Percentiles rank a stretch among this genome's conserved stretches.
Evolutionary conservation across 495 filamentous ascomycete species (phyloP).

Genomic region (Tuber microsphaerosporum): DNA sequence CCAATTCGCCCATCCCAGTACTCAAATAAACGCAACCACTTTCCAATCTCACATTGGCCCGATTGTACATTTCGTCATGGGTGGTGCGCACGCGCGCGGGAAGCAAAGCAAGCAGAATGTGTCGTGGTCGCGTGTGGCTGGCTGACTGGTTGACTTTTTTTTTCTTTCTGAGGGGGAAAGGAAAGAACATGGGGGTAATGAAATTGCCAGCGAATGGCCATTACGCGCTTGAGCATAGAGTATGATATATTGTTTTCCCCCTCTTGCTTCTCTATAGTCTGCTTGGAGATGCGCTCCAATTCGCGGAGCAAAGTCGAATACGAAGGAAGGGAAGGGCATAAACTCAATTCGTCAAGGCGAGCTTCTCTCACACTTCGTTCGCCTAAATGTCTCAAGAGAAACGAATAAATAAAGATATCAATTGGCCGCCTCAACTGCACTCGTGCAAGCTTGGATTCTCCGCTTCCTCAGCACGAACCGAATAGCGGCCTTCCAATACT

Average conservation of each 20-base stretch:
- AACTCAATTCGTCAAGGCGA: background rate
- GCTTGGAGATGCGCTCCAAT: background rate
- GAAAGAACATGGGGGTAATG: background rate
- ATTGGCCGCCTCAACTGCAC: background rate
- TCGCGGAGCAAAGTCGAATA: background rate
- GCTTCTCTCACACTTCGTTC: background rate
- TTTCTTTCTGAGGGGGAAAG: background rate
- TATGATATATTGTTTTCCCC: background rate
- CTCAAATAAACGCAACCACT: background rate
- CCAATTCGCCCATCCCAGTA: background rate
- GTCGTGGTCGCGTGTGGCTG: conserved; percentile 3
- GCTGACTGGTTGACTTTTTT: background rate
- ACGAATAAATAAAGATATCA: background rate
- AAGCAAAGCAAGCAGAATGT: background rate
- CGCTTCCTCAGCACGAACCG: background rate
- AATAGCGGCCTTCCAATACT: background rate
- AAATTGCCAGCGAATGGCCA: background rate
- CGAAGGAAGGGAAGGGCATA: background rate
- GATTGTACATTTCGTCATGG: background rate
- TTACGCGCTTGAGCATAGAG: background rate
- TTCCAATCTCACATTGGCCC: conserved; percentile 3
- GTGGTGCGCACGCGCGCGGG: background rate
- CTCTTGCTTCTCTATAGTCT: background rate
- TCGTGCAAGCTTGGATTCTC: background rate
- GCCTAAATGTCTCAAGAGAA: background rate